A percentile compares a stretch with the other conserved stretches of the same genome.
These are phyloP conservation scores for Ochromonas danica DNA, from an alignment of 108 stramenopile genomes.

Conservation along the genomic window DNA sequence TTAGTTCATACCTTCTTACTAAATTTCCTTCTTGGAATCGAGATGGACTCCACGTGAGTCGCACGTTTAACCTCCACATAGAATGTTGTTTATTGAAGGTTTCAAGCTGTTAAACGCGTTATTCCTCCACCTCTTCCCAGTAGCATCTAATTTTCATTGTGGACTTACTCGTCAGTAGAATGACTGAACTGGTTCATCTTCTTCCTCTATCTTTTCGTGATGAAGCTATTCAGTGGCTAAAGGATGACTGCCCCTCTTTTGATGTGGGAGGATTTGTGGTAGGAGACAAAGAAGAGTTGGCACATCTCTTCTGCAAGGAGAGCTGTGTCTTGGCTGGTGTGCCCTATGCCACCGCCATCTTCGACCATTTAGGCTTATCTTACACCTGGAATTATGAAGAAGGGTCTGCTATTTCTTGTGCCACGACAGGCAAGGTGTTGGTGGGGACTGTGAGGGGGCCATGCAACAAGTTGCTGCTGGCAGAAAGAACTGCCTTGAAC, in stretches of 20 bases:
- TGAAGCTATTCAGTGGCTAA: conserved; percentile 66
- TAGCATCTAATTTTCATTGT: too few species aligned
- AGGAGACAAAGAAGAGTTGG: conserved; percentile 41
- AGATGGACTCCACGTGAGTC: too few species aligned
- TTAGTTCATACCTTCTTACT: too few species aligned
- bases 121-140: too few species aligned
- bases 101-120: too few species aligned
- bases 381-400: conserved; percentile 70
- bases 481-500: conserved; percentile 94
- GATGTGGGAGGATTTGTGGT: conserved; percentile 69
- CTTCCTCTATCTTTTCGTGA: conserved; percentile 44
- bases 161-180: too few species aligned
- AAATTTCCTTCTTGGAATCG: too few species aligned
- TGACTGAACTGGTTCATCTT: too few species aligned
- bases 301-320: conserved; percentile 75
- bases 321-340: conserved; percentile 84
- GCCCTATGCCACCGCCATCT: conserved; percentile 87
- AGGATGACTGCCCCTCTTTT: conserved; percentile 88
- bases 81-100: too few species aligned
- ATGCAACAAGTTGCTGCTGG: conserved; percentile 76
- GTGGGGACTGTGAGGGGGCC: conserved; percentile 85
- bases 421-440: conserved; percentile 58
- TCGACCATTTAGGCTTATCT: conserved; percentile 67
- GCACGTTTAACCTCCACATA: too few species aligned
- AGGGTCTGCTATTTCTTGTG: neutral